phyloP scores from a whole-genome alignment of 441 rosid species.

The Erodium texanum region DNA sequence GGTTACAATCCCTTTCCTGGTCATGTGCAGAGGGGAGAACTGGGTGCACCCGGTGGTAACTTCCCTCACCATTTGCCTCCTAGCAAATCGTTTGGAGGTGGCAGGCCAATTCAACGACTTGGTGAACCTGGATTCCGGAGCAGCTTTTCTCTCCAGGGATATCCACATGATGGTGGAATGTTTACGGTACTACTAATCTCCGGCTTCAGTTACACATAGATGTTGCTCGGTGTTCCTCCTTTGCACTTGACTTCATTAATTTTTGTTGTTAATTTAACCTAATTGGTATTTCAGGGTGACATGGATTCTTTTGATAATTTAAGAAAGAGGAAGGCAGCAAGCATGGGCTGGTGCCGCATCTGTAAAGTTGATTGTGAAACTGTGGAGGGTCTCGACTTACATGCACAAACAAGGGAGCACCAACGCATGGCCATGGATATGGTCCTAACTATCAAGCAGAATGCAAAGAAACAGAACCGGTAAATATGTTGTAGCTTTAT shows the following conservation, averaged over 20 bases:
- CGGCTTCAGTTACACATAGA: not conserved
- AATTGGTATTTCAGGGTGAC: slow-evolving; percentile 33
- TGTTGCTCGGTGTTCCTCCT: not conserved
- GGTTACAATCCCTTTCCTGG: slow-evolving; percentile 42
- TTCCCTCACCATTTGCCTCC: slow-evolving; percentile 1
- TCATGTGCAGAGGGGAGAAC: slow-evolving; percentile 36
- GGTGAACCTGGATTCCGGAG: slow-evolving; percentile 65
- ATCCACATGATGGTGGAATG: slow-evolving; percentile 37
- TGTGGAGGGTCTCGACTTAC: slow-evolving; percentile 61
- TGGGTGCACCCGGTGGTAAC: slow-evolving; percentile 25
- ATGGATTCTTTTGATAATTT: slow-evolving; percentile 40
- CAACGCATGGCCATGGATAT: slow-evolving; percentile 68
- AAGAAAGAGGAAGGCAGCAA: slow-evolving; percentile 44
- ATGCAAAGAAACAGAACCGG: slow-evolving; percentile 67
- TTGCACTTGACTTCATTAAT: slow-evolving; percentile 3
- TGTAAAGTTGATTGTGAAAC: slow-evolving; percentile 75
- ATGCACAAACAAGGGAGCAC: slow-evolving; percentile 70
- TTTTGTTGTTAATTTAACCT: slow-evolving; percentile 10
- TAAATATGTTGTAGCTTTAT: slow-evolving; percentile 22
- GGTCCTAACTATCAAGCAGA: slow-evolving; percentile 46
- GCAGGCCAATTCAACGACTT: slow-evolving; percentile 26
- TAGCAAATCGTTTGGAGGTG: slow-evolving; percentile 16
- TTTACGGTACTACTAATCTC: slow-evolving; percentile 32
- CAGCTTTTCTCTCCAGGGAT: slow-evolving; percentile 37
- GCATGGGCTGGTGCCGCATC: slow-evolving; percentile 79